Conservation (phyloP, 306 rosid genomes). For the Prunus padus region DNA sequence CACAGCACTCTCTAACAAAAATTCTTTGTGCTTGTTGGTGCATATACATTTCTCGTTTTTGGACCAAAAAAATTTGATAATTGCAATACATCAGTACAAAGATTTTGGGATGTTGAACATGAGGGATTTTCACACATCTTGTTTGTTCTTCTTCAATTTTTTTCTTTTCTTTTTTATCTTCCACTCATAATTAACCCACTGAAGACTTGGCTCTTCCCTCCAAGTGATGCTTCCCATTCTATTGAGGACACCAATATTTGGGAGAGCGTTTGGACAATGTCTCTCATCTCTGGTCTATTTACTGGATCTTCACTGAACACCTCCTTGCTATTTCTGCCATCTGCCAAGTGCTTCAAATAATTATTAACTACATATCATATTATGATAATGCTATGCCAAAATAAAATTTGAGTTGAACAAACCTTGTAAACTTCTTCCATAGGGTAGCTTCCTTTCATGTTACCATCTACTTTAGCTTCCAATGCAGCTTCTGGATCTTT, state of each 20-base stretch:
- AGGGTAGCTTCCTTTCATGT: conserved; percentile 48
- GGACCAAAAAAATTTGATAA: not conserved
- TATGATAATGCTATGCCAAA: no score
- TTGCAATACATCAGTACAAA: not conserved
- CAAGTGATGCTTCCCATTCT: conserved; percentile 68
- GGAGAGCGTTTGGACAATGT: conserved; percentile 38
- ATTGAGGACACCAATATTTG: conserved; percentile 37
- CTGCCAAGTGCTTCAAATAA: conserved; percentile 20
- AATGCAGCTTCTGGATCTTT: conserved; percentile 37
- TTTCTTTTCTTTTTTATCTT: conserved; percentile 29
- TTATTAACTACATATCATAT: no score
- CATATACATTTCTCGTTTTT: not conserved
- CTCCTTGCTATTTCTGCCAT: conserved; percentile 43
- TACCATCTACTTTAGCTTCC: conserved; percentile 43
- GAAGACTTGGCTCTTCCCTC: conserved; percentile 52
- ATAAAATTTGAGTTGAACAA: conserved; percentile 5
- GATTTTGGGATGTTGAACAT: not conserved
- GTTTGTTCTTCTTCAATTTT: not conserved
- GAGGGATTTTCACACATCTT: not conserved
- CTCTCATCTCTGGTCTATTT: conserved; percentile 55
- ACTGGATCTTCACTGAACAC: conserved; percentile 49
- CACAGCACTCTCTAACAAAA: not conserved
- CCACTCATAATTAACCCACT: conserved; percentile 38
- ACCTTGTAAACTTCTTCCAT: conserved; percentile 48
- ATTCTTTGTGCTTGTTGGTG: not conserved